Conservation (phyloP, 2,329 filamentous ascomycete species). For the Ambrosiella xylebori region DNA sequence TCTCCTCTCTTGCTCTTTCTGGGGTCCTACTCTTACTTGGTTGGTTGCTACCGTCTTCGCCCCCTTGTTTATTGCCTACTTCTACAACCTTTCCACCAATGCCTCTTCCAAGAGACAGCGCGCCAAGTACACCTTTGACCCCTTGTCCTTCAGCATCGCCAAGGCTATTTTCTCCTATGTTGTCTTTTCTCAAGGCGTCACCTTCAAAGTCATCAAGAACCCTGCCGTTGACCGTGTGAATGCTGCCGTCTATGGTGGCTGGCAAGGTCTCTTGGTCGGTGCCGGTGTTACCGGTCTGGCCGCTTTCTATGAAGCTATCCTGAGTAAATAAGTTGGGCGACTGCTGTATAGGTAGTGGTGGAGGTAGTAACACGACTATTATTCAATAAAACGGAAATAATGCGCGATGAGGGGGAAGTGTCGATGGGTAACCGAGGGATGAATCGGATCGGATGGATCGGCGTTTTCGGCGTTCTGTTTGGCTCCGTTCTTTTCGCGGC, state of each 20-base stretch:
- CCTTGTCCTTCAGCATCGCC: constrained; percentile 73
- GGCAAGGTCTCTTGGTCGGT: constrained; percentile 51
- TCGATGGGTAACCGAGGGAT: background rate
- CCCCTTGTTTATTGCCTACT: constrained; percentile 62
- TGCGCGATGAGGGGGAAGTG: background rate
- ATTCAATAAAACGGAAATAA: background rate
- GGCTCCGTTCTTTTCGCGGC: background rate
- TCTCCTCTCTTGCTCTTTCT: constrained; percentile 61
- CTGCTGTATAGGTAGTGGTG: background rate
- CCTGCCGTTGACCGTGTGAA: constrained; percentile 46
- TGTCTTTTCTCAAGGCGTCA: constrained; percentile 54
- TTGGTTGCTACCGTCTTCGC: constrained; percentile 50
- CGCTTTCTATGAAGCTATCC: constrained; percentile 60
- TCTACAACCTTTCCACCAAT: constrained; percentile 61
- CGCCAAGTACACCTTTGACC: constrained; percentile 53
- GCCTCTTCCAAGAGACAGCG: constrained; percentile 23
- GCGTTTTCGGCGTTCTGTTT: constrained; percentile 1
- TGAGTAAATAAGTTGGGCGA: constrained; percentile 39
- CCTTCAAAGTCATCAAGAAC: constrained; percentile 41
- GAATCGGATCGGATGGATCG: background rate
- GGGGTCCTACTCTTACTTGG: constrained; percentile 69
- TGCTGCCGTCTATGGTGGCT: constrained; percentile 51
- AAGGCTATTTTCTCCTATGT: constrained; percentile 72
- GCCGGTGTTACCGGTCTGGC: constrained; percentile 49
- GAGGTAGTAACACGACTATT: background rate